A percentile compares a stretch with the other conserved stretches of the same genome.
Conservation (phyloP, 768 basidiomycete species). For the Postia placenta region DNA sequence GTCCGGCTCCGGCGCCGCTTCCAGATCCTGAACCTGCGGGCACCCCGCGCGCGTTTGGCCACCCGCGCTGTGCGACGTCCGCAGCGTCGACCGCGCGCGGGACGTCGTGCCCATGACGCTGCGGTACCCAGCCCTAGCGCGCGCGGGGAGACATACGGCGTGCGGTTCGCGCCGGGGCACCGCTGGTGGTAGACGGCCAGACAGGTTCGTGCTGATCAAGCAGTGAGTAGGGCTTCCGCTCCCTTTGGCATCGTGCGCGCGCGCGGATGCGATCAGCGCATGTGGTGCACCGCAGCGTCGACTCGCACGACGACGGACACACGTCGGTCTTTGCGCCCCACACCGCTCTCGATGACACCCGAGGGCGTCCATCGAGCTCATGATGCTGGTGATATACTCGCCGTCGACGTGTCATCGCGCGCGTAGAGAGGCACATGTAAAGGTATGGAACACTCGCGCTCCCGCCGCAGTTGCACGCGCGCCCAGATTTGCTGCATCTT, state of each 20-base stretch:
- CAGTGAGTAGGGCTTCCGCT: constrained; percentile 9
- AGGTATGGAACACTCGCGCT: too few species aligned
- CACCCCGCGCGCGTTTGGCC: constrained; percentile 29
- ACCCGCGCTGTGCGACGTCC: constrained; percentile 31
- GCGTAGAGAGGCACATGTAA: too few species aligned
- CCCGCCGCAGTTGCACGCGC: too few species aligned
- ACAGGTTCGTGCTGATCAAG: constrained; percentile 32
- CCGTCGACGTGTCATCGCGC: too few species aligned
- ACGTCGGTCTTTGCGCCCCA: constrained; percentile 56
- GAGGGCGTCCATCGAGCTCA: constrained; percentile 55
- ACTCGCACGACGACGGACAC: constrained; percentile 33
- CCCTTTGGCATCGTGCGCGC: not conserved
- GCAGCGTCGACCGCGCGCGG: constrained; percentile 21
- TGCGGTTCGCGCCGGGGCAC: constrained; percentile 12
- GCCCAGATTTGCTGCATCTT: too few species aligned
- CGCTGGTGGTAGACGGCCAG: constrained; percentile 27
- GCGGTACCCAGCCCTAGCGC: constrained; percentile 16
- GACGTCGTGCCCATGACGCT: constrained; percentile 28
- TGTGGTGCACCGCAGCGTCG: constrained; percentile 22
- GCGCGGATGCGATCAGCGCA: not conserved
- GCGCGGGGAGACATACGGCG: constrained; percentile 22
- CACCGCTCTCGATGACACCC: constrained; percentile 51
- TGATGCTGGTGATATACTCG: constrained; percentile 60
- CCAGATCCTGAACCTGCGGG: constrained; percentile 32
- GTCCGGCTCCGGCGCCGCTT: constrained; percentile 27